Evolutionary conservation across 225 moss, liverwort and hornwort genomes (phyloP), one percentile per base, ranked within the genome.

Genomic region (Anthoceros angustus): DNA sequence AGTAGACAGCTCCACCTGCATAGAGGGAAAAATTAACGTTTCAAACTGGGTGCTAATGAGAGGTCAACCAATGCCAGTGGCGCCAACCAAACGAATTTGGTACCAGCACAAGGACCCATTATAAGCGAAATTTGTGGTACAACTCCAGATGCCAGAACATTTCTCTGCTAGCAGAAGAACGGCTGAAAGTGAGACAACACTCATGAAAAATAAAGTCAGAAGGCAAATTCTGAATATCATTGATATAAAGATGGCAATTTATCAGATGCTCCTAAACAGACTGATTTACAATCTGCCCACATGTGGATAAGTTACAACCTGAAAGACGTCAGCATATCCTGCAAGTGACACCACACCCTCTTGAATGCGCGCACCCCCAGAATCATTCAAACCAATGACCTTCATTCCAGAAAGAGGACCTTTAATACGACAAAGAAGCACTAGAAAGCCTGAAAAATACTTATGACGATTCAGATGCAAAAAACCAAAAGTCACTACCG

Each of bases 31-130:
- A 15, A 55, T 55, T 12, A 55, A 15, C 23, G 18, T 55, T 55
- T 20, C 55, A 55, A 4, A 55, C 14, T 48, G 46, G 14, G 12
- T 48, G 46, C 46, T 12, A 18, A 48, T 12, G 46, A 55, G 55
- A 55, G 23, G 55, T 20, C 9, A 5, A 12, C 25, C 9, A 55
- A 21, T 15, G 21, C 16, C 16, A 21, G 50, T 1, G 21, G 21
- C 2, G 50, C 16, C 50, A 55, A 55, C 21, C 16, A 15, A 55
- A 55, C 21, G 16, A 5, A 40, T 40, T 18, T 39, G 15, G 21
- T 63, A 76, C 77, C 77, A 49, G 77, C 77, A 73, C 77, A 77
- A 9, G 77, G 77, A 9, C 77, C 73, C 73, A 77, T 69, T 69
- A 77, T 73, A 15, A 77, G 45, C 10, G 77, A 73, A 12, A 77